Evolutionary conservation across 257 asterid genomes (phyloP).

Genomic region (Primulina eburnea): DNA sequence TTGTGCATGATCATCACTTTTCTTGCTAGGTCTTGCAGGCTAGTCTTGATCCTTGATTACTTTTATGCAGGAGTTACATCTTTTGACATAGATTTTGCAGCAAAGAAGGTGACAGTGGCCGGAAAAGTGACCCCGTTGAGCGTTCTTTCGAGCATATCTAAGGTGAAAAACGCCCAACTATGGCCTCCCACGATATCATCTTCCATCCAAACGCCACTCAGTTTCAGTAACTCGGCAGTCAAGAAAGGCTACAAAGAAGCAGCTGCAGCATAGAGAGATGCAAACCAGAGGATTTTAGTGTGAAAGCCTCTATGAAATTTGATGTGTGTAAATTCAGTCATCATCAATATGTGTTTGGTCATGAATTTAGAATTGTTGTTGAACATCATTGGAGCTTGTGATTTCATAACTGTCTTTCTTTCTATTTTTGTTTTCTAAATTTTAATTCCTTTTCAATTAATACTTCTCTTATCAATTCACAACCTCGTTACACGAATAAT

Average conservation of each 20-base stretch:
- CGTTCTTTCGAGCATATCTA: conserved; percentile 73
- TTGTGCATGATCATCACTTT: too few relatives aligned
- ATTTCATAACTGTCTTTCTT: too few relatives aligned
- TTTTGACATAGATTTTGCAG: conserved; percentile 73
- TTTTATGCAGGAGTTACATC: conserved; percentile 67
- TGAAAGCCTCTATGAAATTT: not conserved
- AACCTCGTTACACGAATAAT: too few relatives aligned
- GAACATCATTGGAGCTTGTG: not conserved
- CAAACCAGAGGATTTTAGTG: too few relatives aligned
- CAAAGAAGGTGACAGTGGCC: conserved; percentile 69
- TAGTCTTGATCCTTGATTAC: conserved; percentile 2
- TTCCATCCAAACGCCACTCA: conserved; percentile 18
- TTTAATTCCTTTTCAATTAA: too few relatives aligned
- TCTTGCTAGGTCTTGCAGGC: too few relatives aligned
- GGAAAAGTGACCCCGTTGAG: conserved; percentile 70
- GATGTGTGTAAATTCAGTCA: not conserved
- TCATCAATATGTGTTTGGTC: not conserved
- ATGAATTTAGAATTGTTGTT: not conserved
- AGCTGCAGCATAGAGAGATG: conserved; percentile 1
- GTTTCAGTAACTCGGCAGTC: conserved; percentile 16
- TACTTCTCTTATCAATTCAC: too few relatives aligned
- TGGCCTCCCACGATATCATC: conserved; percentile 53
- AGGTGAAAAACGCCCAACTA: conserved; percentile 80
- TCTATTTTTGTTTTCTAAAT: too few relatives aligned
- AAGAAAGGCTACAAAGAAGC: conserved; percentile 21